Evolutionary conservation across 495 filamentous ascomycete species (phyloP).

Genomic region (Aspergillus egyptiacus): DNA sequence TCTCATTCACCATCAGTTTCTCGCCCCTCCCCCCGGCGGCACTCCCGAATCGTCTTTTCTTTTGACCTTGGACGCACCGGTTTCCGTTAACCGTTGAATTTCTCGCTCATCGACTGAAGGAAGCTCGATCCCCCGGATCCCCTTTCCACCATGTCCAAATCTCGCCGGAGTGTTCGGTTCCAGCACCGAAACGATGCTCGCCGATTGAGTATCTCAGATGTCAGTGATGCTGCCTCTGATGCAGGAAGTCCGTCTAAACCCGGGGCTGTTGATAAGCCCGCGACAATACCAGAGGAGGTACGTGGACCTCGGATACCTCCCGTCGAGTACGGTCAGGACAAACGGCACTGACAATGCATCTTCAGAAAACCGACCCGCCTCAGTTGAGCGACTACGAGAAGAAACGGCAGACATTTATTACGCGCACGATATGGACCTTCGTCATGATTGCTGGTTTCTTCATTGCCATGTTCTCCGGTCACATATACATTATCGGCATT

Average conservation of each 20-base stretch:
- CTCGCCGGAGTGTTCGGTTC: constrained; percentile 80
- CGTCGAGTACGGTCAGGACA: neutral
- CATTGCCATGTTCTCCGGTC: constrained; percentile 81
- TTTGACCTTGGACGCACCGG: constrained; percentile 12
- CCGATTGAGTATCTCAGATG: constrained; percentile 69
- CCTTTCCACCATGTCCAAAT: constrained; percentile 56
- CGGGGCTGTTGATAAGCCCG: constrained; percentile 37
- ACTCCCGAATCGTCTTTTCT: constrained; percentile 16
- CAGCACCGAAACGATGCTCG: constrained; percentile 52
- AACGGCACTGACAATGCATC: constrained; percentile 12
- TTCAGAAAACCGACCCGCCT: constrained; percentile 41
- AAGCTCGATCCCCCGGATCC: constrained; percentile 14
- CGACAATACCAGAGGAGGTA: constrained; percentile 48
- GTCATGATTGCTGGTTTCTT: constrained; percentile 97
- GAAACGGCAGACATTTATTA: constrained; percentile 98
- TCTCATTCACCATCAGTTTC: constrained; percentile 1
- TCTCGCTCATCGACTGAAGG: no score
- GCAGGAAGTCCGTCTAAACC: constrained; percentile 50
- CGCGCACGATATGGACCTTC: constrained; percentile 94
- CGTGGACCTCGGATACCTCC: constrained; percentile 1
- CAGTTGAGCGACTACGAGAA: constrained; percentile 81
- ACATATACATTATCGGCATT: constrained; percentile 92
- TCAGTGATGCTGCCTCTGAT: constrained; percentile 68
- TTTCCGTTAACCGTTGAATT: no score
- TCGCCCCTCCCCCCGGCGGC: constrained; percentile 4